Evolutionary conservation across 2,329 filamentous ascomycete genomes (phyloP).

Genomic region (Cadophora luteo-olivacea): DNA sequence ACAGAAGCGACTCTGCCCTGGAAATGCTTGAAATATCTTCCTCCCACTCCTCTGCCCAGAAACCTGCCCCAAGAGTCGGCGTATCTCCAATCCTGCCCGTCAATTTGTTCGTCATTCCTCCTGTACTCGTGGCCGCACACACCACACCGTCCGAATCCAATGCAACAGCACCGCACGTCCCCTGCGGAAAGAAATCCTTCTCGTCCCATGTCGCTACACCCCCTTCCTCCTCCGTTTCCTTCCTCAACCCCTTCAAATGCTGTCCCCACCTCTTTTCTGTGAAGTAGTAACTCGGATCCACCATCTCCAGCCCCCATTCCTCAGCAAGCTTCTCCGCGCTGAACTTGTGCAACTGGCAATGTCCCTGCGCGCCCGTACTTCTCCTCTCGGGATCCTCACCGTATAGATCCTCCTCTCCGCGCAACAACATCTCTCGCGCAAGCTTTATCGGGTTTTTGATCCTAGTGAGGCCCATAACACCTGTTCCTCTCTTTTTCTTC

Average conservation of each 20-base stretch:
- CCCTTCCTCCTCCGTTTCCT: slow-evolving; percentile 54
- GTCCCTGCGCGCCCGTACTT: slow-evolving; percentile 60
- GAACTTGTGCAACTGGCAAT: slow-evolving; percentile 71
- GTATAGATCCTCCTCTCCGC: slow-evolving; percentile 66
- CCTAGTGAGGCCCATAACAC: slow-evolving; percentile 73
- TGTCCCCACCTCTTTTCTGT: slow-evolving; percentile 81
- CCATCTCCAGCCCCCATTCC: slow-evolving; percentile 73
- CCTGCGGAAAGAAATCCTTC: slow-evolving; percentile 76
- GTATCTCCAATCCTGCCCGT: slow-evolving; percentile 88
- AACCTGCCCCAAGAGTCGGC: slow-evolving; percentile 81
- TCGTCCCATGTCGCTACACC: slow-evolving; percentile 62
- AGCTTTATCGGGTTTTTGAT: slow-evolving; percentile 84
- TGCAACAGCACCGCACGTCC: slow-evolving; percentile 84
- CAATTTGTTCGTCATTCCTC: slow-evolving; percentile 88
- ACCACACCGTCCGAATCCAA: slow-evolving; percentile 78
- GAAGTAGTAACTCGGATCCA: slow-evolving; percentile 75
- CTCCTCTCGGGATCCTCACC: slow-evolving; percentile 45
- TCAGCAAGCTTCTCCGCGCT: slow-evolving; percentile 73
- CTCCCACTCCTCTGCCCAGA: slow-evolving; percentile 90
- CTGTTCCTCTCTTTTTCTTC: slow-evolving; percentile 76
- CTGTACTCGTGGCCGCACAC: slow-evolving; percentile 71
- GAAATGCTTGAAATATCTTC: slow-evolving; percentile 46
- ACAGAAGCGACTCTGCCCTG: slow-evolving; percentile 30
- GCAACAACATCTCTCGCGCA: slow-evolving; percentile 72
- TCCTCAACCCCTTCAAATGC: slow-evolving; percentile 64